phyloP scores from a whole-genome alignment of 2,329 filamentous ascomycete genomes.

The Zymoseptoria pseudotritici region DNA sequence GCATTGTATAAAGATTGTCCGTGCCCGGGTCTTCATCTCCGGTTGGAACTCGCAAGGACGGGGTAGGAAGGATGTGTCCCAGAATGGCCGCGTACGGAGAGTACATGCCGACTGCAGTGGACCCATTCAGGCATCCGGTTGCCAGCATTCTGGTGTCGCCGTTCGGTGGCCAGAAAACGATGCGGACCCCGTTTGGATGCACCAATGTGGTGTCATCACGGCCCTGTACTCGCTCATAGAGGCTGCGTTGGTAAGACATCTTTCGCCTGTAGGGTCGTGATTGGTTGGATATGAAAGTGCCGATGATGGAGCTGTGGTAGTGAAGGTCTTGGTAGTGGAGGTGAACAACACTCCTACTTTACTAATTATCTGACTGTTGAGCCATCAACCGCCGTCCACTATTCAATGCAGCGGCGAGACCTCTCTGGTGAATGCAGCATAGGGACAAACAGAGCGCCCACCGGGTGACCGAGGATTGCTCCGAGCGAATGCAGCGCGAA shows the following conservation, averaged over 20 bases:
- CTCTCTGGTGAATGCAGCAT: background rate
- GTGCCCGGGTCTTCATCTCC: no score
- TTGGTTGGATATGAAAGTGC: background rate
- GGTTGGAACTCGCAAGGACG: no score
- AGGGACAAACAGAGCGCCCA: no score
- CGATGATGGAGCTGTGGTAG: background rate
- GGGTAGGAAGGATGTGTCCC: background rate
- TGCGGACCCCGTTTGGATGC: background rate
- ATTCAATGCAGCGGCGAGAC: background rate
- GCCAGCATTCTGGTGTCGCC: background rate
- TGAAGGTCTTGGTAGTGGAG: no score
- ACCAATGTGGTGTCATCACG: background rate
- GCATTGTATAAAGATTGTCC: no score
- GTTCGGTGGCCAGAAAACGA: background rate
- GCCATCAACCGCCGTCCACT: no score
- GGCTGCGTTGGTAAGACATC: background rate
- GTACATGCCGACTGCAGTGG: background rate
- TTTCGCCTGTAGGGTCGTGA: background rate
- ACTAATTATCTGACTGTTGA: no score
- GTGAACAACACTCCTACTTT: no score
- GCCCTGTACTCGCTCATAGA: background rate
- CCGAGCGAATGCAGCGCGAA: background rate
- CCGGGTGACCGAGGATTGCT: background rate
- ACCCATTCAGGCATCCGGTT: background rate
- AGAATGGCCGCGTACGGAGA: background rate